phyloP scores from a whole-genome alignment of 1,284 basidiomycete species.

The Cutaneotrichosporon daszewskae region DNA sequence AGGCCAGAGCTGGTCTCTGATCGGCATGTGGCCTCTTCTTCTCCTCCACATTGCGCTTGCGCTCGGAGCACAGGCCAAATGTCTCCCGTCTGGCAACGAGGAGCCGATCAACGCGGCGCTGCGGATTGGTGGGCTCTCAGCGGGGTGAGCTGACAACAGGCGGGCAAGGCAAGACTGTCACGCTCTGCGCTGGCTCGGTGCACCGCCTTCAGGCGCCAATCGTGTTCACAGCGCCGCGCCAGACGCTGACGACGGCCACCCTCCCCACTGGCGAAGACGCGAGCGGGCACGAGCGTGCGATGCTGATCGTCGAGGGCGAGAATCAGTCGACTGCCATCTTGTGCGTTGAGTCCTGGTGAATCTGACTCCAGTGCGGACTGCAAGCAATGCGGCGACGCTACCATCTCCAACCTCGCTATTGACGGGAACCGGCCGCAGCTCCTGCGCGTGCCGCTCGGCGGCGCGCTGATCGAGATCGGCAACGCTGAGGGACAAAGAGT shows the following conservation, averaged over 20 bases:
- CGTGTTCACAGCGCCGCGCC: slow-evolving; percentile 35
- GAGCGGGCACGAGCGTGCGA: slow-evolving; percentile 31
- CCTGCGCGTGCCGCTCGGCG: slow-evolving; percentile 40
- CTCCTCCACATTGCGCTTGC: slow-evolving; percentile 4
- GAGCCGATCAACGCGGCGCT: slow-evolving; percentile 39
- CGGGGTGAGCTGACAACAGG: slow-evolving; percentile 20
- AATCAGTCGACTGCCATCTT: slow-evolving; percentile 38
- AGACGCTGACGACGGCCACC: slow-evolving; percentile 38
- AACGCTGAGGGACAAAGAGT: slow-evolving; percentile 44
- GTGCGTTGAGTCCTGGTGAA: slow-evolving; percentile 17
- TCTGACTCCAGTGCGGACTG: slow-evolving; percentile 43
- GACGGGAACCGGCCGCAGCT: slow-evolving; percentile 47
- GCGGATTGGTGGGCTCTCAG: slow-evolving; percentile 27
- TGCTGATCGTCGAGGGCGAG: slow-evolving; percentile 40
- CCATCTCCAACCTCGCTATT: slow-evolving; percentile 39
- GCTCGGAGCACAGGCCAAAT: slow-evolving; percentile 6
- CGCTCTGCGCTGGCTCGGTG: slow-evolving; percentile 41
- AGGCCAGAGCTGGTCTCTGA: too few relatives aligned
- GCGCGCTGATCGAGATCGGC: slow-evolving; percentile 44
- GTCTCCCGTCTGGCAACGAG: slow-evolving; percentile 40
- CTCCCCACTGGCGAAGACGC: background rate
- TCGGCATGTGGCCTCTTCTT: too few relatives aligned
- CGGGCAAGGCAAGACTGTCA: slow-evolving; percentile 32
- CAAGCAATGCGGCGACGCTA: slow-evolving; percentile 31
- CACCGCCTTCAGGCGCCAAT: slow-evolving; percentile 39